A percentile compares a stretch with the other conserved stretches of the same genome.
These are phyloP conservation scores for Penicillium bovifimosum DNA, from an alignment of 495 filamentous ascomycete species.

Conservation along the genomic window DNA sequence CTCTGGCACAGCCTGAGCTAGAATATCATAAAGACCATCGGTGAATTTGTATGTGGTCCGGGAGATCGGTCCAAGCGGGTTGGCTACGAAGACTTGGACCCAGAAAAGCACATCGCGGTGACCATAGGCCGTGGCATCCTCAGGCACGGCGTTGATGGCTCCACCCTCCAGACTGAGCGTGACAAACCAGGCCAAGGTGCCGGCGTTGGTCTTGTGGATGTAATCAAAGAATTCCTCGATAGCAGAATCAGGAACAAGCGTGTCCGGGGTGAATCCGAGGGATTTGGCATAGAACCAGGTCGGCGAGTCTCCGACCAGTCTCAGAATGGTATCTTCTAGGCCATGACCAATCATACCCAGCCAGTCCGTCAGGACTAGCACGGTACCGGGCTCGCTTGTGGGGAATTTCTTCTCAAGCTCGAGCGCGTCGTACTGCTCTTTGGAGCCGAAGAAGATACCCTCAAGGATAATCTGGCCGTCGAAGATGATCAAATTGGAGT, in stretches of 20 bases:
- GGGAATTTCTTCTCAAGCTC: slow-evolving; percentile 31
- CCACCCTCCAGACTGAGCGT: slow-evolving; percentile 33
- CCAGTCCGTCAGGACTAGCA: slow-evolving; percentile 51
- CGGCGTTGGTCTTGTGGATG: slow-evolving; percentile 38
- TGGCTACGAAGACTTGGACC: slow-evolving; percentile 30
- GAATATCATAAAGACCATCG: slow-evolving; percentile 35
- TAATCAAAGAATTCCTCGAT: slow-evolving; percentile 33
- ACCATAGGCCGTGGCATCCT: slow-evolving; percentile 30
- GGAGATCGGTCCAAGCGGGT: slow-evolving; percentile 30
- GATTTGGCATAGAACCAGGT: slow-evolving; percentile 36
- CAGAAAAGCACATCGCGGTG: slow-evolving; percentile 37
- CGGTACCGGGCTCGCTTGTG: slow-evolving; percentile 15
- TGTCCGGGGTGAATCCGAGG: slow-evolving; percentile 39
- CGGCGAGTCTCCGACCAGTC: slow-evolving; percentile 28
- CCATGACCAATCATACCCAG: slow-evolving; percentile 44
- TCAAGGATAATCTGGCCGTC: slow-evolving; percentile 26
- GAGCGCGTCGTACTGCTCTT: slow-evolving; percentile 34
- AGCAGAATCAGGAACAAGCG: slow-evolving; percentile 24
- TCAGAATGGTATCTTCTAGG: slow-evolving; percentile 39
- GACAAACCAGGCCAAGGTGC: slow-evolving; percentile 31
- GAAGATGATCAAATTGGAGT: slow-evolving; percentile 30
- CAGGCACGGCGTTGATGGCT: slow-evolving; percentile 24
- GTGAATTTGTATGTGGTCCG: slow-evolving; percentile 28
- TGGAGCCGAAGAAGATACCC: slow-evolving; percentile 38
- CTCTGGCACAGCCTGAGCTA: slow-evolving; percentile 14